phyloP scores from a whole-genome alignment of 768 basidiomycete genomes.

The Serendipita sp. region DNA sequence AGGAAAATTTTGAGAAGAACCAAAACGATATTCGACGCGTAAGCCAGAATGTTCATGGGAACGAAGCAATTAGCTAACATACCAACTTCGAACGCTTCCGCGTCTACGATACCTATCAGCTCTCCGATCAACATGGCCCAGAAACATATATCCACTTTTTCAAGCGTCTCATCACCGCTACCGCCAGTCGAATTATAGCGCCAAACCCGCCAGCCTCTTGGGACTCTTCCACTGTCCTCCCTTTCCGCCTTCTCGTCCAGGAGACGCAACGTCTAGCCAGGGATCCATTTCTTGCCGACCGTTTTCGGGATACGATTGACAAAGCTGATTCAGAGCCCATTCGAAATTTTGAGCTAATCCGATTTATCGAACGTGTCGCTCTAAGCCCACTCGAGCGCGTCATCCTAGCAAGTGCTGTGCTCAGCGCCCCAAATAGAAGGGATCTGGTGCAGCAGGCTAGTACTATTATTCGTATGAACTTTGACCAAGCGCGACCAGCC shows the following conservation, averaged over 20 bases:
- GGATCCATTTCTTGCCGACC: constrained; percentile 78
- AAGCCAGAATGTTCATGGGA: constrained; percentile 21
- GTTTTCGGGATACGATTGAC: constrained; percentile 80
- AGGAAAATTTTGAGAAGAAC: constrained; percentile 92
- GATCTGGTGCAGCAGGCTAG: constrained; percentile 44
- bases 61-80: constrained; percentile 1
- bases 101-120: constrained; percentile 27
- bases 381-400: constrained; percentile 65
- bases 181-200: constrained; percentile 51
- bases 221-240: constrained; percentile 60
- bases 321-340: constrained; percentile 74
- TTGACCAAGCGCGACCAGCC: constrained; percentile 59
- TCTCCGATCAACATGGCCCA: constrained; percentile 90
- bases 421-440: constrained; percentile 38
- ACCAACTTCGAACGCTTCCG: background rate
- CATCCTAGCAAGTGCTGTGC: constrained; percentile 57
- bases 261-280: constrained; percentile 79
- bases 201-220: constrained; percentile 44
- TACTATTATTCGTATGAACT: constrained; percentile 54
- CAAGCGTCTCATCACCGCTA: constrained; percentile 82
- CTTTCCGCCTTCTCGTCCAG: constrained; percentile 72
- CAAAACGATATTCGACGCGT: constrained; percentile 90
- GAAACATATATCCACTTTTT: constrained; percentile 98
- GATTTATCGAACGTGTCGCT: constrained; percentile 69
- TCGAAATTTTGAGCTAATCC: constrained; percentile 63